Base-by-base conservation (phyloP, 305 asterid species). In the Fraxinus nigra region DNA sequence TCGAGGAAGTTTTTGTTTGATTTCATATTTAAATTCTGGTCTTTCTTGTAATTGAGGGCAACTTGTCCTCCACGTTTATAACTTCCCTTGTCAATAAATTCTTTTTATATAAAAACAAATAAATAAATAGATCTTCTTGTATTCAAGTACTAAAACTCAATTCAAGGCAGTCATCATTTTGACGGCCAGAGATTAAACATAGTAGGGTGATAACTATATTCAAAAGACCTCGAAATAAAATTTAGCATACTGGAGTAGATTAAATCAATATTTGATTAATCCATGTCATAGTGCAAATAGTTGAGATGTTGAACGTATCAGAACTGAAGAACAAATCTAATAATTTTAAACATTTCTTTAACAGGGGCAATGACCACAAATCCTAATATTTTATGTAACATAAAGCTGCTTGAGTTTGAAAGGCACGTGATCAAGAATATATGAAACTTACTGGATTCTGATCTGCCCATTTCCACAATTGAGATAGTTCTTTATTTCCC, bases 401-500 rank as follows among this genome's bases (percentile, higher is more conserved):
- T 7, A 10, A 24, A 70, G 37, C 67, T 80, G 81, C 63, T 63
- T 40, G 16, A 80, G 22, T 34, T 67, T 14, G 76, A 26, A 78
- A 63, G 67, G 72, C 72, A 74, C 73, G 40, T 37, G 46, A 81
- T 24, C 38, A 79, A 82, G 56, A 75, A 30, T 43, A 46, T 16
- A 74, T 8, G 72, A 80, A 86, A 87, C 92, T 46, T 70, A 95
- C 99, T 87, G 99, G 98, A 88, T 95, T 94, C 87, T 93, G 98
- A 84, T 95, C 99, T 48, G 99, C 90, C 99, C 98, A 94, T 89
- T 90, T 95, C 99, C 99, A 95, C 79, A 95, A 86, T 81, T 93
- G 98, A 82, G 97, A 91, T 51, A 95, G 93, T 88, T 95, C 98
- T 87, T 90, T 95, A 88, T 94, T 95, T 80, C 99, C 99, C 83